Evolutionary conservation across 345 rosid genomes (phyloP), one percentile per base, ranked within the genome.

Genomic region (Geranium rotundifolium): DNA sequence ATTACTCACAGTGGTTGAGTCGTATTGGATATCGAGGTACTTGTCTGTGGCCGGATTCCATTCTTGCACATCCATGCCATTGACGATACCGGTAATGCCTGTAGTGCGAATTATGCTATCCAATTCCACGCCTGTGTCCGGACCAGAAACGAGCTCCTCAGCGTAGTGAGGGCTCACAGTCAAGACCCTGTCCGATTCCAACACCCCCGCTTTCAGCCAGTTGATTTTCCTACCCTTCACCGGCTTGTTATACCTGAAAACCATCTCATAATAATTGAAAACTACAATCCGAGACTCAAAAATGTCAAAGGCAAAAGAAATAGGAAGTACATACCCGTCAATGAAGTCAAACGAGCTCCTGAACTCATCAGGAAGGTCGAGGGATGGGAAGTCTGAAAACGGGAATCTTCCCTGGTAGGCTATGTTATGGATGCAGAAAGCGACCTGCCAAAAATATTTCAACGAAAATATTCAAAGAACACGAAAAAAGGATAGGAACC

Each of bases 51-150:
- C 76, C 12, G 99, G 97, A 65, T 92, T 85, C 99, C 96, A 92
- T 65, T 92, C 97, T 73, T 92, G 96, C 73, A 89, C 89, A 65
- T 92, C 97, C 97, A 92, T 89, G 55, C 99, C 99, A 27, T 92
- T 92, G 17, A 81, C 69, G 20, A 92, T 84, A 46, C 98, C 98
- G 7, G 82, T 72, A 55, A 92, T 82, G 60, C 83, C 73, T 31
- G 72, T 68, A 69, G 18, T 73, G n/a, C 99, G 88, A 52, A 82
- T 68, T 69, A 78, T 41, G 62, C 64, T 76, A 61, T 87, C 90
- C 68, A 92, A 69, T 63, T 92, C 99, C 56, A 89, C 97, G 52
- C 99, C 99, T 77, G 75, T 87, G 0, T 80, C 87, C 9, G 34
- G 23, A 8, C 91, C 93, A 66, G 97, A 87, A 65, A 89, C 41